Evolutionary conservation across 768 basidiomycete species (phyloP).

Genomic region (Psilocybe azurescens): DNA sequence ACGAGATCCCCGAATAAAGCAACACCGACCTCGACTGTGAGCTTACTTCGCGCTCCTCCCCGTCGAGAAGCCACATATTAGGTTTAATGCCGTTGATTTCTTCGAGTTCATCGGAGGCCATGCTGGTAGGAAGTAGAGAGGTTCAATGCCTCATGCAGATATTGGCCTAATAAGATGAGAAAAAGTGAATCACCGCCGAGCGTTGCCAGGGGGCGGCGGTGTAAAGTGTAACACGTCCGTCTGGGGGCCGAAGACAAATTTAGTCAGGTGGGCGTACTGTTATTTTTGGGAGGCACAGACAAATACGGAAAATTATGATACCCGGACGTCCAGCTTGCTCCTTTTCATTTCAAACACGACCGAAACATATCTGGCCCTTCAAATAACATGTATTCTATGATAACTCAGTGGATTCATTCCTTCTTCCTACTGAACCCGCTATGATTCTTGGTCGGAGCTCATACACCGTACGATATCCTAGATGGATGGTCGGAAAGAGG

Average conservation of each 20-base stretch:
- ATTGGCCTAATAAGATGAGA: neutral
- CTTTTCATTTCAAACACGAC: neutral
- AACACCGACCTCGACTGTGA: constrained; percentile 42
- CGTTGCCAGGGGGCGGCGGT: neutral
- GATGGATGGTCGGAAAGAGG: constrained; percentile 55
- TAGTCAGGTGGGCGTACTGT: constrained; percentile 11
- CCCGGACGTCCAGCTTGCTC: neutral
- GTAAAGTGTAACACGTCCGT: neutral
- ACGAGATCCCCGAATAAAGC: neutral
- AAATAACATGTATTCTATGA: neutral
- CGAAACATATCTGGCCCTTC: neutral
- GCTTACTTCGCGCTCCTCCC: constrained; percentile 51
- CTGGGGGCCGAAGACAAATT: constrained; percentile 1
- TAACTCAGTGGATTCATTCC: constrained; percentile 22
- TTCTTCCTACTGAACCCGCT: neutral
- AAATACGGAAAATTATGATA: neutral
- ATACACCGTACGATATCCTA: constrained; percentile 53
- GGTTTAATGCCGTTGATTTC: constrained; percentile 59
- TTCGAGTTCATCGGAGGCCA: constrained; percentile 46
- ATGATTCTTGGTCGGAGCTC: constrained; percentile 21
- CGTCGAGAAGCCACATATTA: constrained; percentile 49
- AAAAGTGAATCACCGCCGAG: too few species aligned
- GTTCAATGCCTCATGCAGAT: constrained; percentile 1
- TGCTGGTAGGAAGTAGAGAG: constrained; percentile 15
- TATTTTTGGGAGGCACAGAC: constrained; percentile 3